Conservation (phyloP, 108 stramenopile genomes). For the Cyclostephanos invisitatus region DNA sequence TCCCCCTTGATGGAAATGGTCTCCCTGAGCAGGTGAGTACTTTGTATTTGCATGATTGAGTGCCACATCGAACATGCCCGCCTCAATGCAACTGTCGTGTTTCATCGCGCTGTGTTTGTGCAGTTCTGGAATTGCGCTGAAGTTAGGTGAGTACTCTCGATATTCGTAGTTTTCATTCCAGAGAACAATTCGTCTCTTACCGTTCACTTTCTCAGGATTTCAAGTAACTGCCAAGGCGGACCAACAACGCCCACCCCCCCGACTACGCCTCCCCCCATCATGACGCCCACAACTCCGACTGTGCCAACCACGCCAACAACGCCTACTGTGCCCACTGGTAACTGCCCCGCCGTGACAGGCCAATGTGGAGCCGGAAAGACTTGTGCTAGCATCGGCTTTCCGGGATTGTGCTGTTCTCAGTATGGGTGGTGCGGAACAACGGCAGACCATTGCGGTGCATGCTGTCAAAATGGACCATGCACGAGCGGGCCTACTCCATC, state of each 20-base stretch:
- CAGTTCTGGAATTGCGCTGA: constrained; percentile 38
- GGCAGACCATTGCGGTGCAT: constrained; percentile 7
- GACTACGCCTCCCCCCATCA: background rate
- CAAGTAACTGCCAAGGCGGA: background rate
- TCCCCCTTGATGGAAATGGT: constrained; percentile 45
- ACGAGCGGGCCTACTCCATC: constrained; percentile 9
- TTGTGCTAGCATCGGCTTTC: background rate
- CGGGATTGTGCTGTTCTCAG: constrained; percentile 10
- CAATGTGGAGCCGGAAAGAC: constrained; percentile 1
- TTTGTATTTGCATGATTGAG: background rate
- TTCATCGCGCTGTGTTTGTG: background rate
- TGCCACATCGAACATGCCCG: background rate
- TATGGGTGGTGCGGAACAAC: constrained; percentile 2
- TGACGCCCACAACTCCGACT: background rate
- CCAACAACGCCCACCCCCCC: background rate
- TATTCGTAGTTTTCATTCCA: background rate
- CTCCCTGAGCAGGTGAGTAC: constrained; percentile 34
- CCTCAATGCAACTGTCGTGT: background rate
- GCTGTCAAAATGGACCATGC: constrained; percentile 38
- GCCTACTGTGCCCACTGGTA: background rate
- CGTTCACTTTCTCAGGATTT: background rate
- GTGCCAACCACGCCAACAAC: background rate
- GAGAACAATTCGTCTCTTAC: background rate
- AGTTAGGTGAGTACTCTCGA: constrained; percentile 6
- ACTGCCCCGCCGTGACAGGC: background rate